Percentiles rank a stretch among this genome's conserved stretches.
These are phyloP conservation scores for Plasmodium cynomolgi DNA, from an alignment of 169 alveolate species.

Conservation along the genomic window DNA sequence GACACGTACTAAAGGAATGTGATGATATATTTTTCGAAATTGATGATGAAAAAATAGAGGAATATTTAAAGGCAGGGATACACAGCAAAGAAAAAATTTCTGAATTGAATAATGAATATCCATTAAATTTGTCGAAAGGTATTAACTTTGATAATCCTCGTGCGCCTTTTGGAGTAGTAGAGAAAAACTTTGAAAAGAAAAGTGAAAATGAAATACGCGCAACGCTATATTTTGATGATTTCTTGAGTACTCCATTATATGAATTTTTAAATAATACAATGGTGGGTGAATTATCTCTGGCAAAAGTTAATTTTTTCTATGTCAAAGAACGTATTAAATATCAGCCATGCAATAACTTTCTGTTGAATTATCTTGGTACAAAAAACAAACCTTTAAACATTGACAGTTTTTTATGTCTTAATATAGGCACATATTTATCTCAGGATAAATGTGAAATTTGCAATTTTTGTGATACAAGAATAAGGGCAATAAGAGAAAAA, in stretches of 20 bases:
- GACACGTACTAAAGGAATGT: not conserved
- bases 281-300: conserved; percentile 15
- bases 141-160: conserved; percentile 1
- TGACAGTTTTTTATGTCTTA: not conserved
- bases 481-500: conserved; percentile 5
- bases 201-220: not conserved
- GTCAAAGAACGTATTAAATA: not conserved
- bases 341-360: not conserved
- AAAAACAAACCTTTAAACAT: not conserved
- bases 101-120: conserved; percentile 1
- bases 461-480: not conserved
- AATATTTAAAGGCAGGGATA: conserved; percentile 4
- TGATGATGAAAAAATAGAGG: not conserved
- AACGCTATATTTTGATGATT: conserved; percentile 20
- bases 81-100: not conserved
- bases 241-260: not conserved
- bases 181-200: not conserved
- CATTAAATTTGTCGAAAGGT: conserved; percentile 2
- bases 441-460: not conserved
- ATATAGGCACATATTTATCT: not conserved
- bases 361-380: conserved; percentile 17
- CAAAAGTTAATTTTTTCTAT: not conserved
- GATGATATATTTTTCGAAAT: not conserved
- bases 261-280: not conserved
- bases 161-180: conserved; percentile 13